Base-by-base conservation (phyloP, 352 stramenopile species). In the Pythium vanterpoolii region DNA sequence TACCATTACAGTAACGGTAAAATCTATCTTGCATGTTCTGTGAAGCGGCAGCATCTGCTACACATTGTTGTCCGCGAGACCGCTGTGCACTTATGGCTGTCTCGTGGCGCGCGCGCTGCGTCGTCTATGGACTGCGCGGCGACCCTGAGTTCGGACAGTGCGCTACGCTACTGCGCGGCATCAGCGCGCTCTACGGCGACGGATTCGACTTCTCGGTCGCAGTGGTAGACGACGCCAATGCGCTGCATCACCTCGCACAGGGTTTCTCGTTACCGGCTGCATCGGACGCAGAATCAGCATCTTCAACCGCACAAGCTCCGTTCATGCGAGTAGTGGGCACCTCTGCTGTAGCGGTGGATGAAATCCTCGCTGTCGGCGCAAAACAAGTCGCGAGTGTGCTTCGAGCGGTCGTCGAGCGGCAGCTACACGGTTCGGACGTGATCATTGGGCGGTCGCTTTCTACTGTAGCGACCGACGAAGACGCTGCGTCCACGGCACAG, bases 111-210 rank as follows among this genome's bases (percentile, higher is more conserved):
- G 68, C 76, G 46, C 68, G 66, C 27, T 83, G 74, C 55, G 60
- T 73, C 40, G 56, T 78, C 39, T 72, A 74, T 30, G 75, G 67
- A 10, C 49, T 68, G 10, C 52, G 57, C 19, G 56, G 31, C 14
- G 68, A 80, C 56, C 21, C 28, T 21, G 69, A 68, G 43, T 46
- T 77, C 26, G 46, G 53, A 8, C 57, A 73, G 18, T 54, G 72
- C 39, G 38, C 66, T n/a, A 21, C 57, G 4, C 78, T 89, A 24
- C 40, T 87, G 24, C 77, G 77, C 28, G 79, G 77, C 16, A 78
- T 89, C 47, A 74, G 69, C 33, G 74, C 65, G 45, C 63, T 89
- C 4, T 86, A 87, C 36, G 77, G 80, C 10, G 65, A 83, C 24
- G 68, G 64, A 1, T 67, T 89, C 1, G 64, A 68, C 7, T 54